Base-by-base conservation (phyloP, 176 grass and related monocot species). In the Panicum miliaceum region DNA sequence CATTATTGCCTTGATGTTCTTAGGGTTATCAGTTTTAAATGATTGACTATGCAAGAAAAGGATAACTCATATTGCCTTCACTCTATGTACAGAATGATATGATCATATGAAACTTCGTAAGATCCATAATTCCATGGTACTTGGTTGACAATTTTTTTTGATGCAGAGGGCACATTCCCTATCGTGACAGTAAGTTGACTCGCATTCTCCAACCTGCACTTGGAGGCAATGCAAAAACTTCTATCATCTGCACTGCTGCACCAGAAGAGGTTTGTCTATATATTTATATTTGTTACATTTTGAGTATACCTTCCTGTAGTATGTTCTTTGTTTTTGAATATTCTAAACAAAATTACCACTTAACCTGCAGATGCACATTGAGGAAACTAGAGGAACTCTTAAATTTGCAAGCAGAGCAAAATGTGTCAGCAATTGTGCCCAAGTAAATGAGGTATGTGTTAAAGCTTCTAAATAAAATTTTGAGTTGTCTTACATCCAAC, bases 341-440 rank as follows among this genome's bases (percentile, higher is more conserved):
- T 11, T 64, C 41, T 71, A 12, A 54, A 40, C 38, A 85, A 32
- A 69, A 11, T 20, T 43, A 42, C 23, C 23, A 32, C 32, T 43
- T 27, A 56, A 73, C 14, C 9, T 88, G 46, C 81, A 99, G 96
- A 71, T 90, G 63, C 96, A 99, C 35, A 80, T 92, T 12, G 93
- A 99, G 66, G 97, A 99, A 88, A 96, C 79, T 68, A 94, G 88
- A 91, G 97, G 97, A 60, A 99, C 91, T 34, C 97, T 99, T 87
- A 93, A 99, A 64, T 99, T 99, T 86, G 97, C 91, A 80, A 91
- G 93, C 59, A 96, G 97, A 89, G 97, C 97, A 64, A 99, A 99
- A 82, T 85, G 88, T 62, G 87, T 99, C 38, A 99, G 93, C 77
- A 99, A 99, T 54, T 99, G 93, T 88, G 93, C 89, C 65, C 93